These are phyloP conservation scores for Phytophthora vignae DNA, from an alignment of 352 stramenopile genomes.

Conservation along the genomic window DNA sequence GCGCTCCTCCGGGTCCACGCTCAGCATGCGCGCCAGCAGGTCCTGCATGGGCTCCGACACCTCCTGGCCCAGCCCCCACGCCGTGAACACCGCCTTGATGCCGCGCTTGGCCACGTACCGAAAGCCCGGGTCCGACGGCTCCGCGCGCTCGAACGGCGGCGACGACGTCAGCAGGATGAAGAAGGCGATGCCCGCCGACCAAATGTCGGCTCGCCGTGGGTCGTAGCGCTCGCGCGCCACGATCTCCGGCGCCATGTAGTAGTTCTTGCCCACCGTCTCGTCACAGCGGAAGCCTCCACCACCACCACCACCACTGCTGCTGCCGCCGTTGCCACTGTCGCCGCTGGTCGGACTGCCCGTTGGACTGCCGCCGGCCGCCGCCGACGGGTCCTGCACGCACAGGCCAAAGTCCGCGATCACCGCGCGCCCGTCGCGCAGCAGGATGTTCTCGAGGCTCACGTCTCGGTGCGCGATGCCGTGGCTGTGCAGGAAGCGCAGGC, in stretches of 20 bases:
- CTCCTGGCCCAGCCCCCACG: slow-evolving; percentile 57
- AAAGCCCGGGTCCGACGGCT: slow-evolving; percentile 87
- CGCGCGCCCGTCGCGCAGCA: slow-evolving; percentile 75
- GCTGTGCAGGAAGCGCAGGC: slow-evolving; percentile 69
- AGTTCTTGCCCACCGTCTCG: slow-evolving; percentile 91
- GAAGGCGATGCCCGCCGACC: slow-evolving; percentile 93
- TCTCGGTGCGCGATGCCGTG: slow-evolving; percentile 93
- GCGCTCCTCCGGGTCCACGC: slow-evolving; percentile 60
- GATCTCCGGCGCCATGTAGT: slow-evolving; percentile 98
- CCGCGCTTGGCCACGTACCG: slow-evolving; percentile 83
- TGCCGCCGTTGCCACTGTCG: not conserved
- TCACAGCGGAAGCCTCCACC: slow-evolving; percentile 48
- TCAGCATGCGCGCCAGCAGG: slow-evolving; percentile 81
- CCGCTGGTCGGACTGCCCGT: not conserved
- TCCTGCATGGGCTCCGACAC: slow-evolving; percentile 69
- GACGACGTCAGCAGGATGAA: slow-evolving; percentile 96
- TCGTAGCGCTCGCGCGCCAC: slow-evolving; percentile 88
- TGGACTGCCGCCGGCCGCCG: no score
- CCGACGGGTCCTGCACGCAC: slow-evolving; percentile 55
- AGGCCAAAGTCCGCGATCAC: slow-evolving; percentile 81
- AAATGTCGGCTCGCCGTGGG: slow-evolving; percentile 93
- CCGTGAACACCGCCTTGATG: slow-evolving; percentile 75
- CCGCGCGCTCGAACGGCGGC: slow-evolving; percentile 92
- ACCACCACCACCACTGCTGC: no score
- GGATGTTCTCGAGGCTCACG: slow-evolving; percentile 98